Percentiles rank a stretch among this genome's conserved stretches.
Conservation (phyloP, 2,329 filamentous ascomycete genomes). For the Fusarium proliferatum region DNA sequence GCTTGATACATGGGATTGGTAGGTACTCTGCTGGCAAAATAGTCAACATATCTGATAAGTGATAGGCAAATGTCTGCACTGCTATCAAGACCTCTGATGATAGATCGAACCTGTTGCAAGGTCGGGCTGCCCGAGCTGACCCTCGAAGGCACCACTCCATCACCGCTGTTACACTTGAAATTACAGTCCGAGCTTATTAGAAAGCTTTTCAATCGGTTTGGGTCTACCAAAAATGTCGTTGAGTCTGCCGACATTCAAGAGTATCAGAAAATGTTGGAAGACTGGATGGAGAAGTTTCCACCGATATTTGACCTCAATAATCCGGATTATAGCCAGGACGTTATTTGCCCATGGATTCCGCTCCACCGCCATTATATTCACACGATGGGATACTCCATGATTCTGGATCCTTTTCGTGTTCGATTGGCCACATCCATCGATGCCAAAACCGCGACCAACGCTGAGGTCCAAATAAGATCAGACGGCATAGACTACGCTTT, state of each 20-base stretch:
- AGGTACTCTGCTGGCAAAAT: background rate
- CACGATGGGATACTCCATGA: background rate
- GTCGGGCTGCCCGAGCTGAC: background rate
- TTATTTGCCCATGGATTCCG: background rate
- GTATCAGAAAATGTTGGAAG: background rate
- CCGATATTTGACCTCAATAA: background rate
- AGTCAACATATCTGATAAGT: background rate
- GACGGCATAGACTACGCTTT: background rate
- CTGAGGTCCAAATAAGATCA: background rate
- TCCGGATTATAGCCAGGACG: background rate
- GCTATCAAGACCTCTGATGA: background rate
- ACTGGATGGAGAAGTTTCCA: background rate
- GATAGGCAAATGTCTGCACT: background rate
- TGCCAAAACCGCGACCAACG: background rate
- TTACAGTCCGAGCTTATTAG: background rate
- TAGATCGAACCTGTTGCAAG: background rate
- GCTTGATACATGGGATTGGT: background rate
- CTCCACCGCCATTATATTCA: background rate
- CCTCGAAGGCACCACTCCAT: background rate
- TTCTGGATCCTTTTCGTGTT: background rate
- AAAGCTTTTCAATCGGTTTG: background rate
- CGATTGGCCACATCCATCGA: background rate
- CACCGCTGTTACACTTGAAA: background rate
- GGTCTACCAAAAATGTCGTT: background rate
- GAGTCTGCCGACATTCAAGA: background rate